phyloP scores from a whole-genome alignment of 2,329 filamentous ascomycete species.

The Cryoendolithus antarcticus region DNA sequence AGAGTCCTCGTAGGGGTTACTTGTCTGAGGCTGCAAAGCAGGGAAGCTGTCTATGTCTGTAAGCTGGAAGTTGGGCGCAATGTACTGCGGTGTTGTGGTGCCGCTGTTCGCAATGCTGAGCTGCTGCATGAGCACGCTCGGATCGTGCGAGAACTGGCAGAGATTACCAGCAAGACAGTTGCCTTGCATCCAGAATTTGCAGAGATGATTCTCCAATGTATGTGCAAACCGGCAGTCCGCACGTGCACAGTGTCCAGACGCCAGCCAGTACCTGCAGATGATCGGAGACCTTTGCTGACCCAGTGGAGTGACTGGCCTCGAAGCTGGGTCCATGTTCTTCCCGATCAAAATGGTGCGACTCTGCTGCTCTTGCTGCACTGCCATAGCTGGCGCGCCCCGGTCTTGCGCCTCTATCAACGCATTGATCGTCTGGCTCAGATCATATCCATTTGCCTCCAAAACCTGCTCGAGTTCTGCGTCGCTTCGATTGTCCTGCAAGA shows the following conservation, averaged over 20 bases:
- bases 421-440: slow-evolving; percentile 81
- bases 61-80: slow-evolving; percentile 60
- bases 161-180: slow-evolving; percentile 89
- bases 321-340: slow-evolving; percentile 69
- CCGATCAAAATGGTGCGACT: slow-evolving; percentile 63
- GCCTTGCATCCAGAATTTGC: slow-evolving; percentile 98
- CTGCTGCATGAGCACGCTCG: slow-evolving; percentile 70
- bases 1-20: slow-evolving; percentile 31
- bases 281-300: slow-evolving; percentile 70
- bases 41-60: slow-evolving; percentile 82
- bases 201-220: slow-evolving; percentile 87
- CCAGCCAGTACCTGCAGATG: slow-evolving; percentile 94
- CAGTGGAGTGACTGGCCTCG: slow-evolving; percentile 62
- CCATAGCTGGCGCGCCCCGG: slow-evolving; percentile 29
- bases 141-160: slow-evolving; percentile 96
- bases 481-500: slow-evolving; percentile 74
- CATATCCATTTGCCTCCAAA: slow-evolving; percentile 78
- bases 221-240: slow-evolving; percentile 97
- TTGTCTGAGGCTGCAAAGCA: slow-evolving; percentile 44
- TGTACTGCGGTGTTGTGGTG: slow-evolving; percentile 48
- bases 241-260: slow-evolving; percentile 85
- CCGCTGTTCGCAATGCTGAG: slow-evolving; percentile 55
- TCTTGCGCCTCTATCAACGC: slow-evolving; percentile 69
- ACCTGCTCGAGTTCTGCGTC: slow-evolving; percentile 94
- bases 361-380: slow-evolving; percentile 33